A percentile compares a stretch with the other conserved stretches of the same genome.
phyloP scores from a whole-genome alignment of 2,329 filamentous ascomycete genomes.

The Colletotrichum sp. region DNA sequence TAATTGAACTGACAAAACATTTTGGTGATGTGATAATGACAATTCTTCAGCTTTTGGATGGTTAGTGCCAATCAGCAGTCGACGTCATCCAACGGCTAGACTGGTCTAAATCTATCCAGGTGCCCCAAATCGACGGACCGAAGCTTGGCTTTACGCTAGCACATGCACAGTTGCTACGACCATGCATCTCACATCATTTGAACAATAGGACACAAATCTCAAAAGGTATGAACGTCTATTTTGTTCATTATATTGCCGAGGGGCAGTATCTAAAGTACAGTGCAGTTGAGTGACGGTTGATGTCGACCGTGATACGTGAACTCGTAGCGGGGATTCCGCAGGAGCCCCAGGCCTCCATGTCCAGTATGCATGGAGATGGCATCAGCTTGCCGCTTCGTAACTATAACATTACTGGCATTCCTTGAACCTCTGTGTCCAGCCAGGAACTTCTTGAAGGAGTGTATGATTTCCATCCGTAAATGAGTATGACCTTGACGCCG shows the following conservation, averaged over 20 bases:
- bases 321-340: not conserved
- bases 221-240: not conserved
- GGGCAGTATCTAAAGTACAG: slow-evolving; percentile 15
- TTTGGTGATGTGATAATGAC: not conserved
- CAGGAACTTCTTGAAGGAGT: slow-evolving; percentile 13
- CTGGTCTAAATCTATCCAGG: not conserved
- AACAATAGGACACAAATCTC: not conserved
- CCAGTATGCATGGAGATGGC: slow-evolving; percentile 4
- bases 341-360: not conserved
- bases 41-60: not conserved
- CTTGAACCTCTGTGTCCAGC: not conserved
- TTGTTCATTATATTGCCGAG: not conserved
- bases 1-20: not conserved
- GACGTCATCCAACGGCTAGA: not conserved
- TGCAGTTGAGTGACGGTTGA: not conserved
- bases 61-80: not conserved
- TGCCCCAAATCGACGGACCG: not conserved
- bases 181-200: not conserved
- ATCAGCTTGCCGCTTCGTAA: slow-evolving; percentile 2
- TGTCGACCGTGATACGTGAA: slow-evolving; percentile 4
- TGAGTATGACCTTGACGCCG: slow-evolving; percentile 17
- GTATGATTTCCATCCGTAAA: slow-evolving; percentile 13
- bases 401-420: slow-evolving; percentile 15
- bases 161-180: not conserved
- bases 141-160: not conserved